phyloP scores from a whole-genome alignment of 306 rosid species.

The Vigna mungo region DNA sequence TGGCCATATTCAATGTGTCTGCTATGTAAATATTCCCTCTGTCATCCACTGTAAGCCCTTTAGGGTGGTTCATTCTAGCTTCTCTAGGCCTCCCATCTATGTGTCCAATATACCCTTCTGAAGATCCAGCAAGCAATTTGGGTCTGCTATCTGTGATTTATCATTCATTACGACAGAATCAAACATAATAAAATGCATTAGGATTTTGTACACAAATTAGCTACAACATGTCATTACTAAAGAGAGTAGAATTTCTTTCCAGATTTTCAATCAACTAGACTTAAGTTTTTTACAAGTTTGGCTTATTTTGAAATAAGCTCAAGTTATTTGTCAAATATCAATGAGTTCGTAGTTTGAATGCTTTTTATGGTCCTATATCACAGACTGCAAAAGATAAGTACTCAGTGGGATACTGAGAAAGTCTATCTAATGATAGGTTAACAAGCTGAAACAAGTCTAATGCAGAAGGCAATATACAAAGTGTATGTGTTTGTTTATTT shows the following conservation, averaged over 20 bases:
- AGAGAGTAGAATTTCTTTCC: neutral
- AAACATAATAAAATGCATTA: slow-evolving; percentile 10
- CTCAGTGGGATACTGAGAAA: neutral
- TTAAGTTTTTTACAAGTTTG: slow-evolving; percentile 1
- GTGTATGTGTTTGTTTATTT: neutral
- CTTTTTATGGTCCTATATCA: neutral
- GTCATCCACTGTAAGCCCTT: slow-evolving; percentile 86
- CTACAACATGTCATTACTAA: neutral
- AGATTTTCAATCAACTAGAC: neutral
- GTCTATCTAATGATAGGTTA: too few relatives aligned
- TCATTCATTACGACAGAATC: slow-evolving; percentile 45
- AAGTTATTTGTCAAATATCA: neutral
- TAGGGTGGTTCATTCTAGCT: slow-evolving; percentile 93
- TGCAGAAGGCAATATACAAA: slow-evolving; percentile 24
- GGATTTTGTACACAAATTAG: neutral
- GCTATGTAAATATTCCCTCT: slow-evolving; percentile 92
- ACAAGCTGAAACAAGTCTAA: slow-evolving; percentile 1
- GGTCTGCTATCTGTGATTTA: slow-evolving; percentile 83
- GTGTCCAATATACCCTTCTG: slow-evolving; percentile 90
- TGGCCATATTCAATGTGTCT: slow-evolving; percentile 95
- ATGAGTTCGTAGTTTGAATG: neutral
- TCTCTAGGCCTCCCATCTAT: slow-evolving; percentile 92
- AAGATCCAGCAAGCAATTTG: slow-evolving; percentile 87
- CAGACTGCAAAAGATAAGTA: neutral
- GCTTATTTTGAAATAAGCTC: slow-evolving; percentile 16